Evolutionary conservation across 345 rosid genomes (phyloP).

Genomic region (Erucastrum elatum): DNA sequence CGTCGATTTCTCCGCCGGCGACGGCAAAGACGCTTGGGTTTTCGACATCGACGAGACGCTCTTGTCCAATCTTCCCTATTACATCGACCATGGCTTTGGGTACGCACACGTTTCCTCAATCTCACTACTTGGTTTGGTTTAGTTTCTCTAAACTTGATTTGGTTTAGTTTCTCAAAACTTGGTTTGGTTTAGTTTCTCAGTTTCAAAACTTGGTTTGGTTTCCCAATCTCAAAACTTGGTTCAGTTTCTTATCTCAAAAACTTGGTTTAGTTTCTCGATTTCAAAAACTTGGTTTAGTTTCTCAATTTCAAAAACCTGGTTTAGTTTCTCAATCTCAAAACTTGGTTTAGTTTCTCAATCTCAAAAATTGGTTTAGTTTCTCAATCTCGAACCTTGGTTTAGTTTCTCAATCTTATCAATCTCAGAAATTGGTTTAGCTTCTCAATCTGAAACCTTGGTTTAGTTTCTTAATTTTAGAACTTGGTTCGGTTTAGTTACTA

Average conservation of each 20-base stretch:
- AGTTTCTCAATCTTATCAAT: neutral
- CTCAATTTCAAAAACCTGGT: neutral
- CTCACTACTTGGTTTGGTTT: neutral
- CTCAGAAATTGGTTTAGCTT: neutral
- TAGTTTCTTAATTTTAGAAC: neutral
- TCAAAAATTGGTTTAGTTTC: neutral
- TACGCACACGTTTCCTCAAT: constrained; percentile 23
- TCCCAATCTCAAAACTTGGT: neutral
- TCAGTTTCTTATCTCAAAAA: neutral
- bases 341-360: neutral
- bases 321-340: neutral
- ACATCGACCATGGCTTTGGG: constrained; percentile 79
- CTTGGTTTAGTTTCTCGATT: neutral
- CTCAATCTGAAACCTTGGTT: neutral
- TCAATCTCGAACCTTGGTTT: neutral
- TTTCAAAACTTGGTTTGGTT: neutral
- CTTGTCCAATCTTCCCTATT: constrained; percentile 88
- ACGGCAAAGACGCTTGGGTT: constrained; percentile 83
- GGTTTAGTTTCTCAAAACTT: neutral
- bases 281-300: neutral
- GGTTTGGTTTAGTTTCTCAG: neutral
- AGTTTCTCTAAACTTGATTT: neutral
- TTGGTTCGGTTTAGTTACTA: neutral
- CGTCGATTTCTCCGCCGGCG: constrained; percentile 47
- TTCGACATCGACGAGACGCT: constrained; percentile 92